phyloP scores from a whole-genome alignment of 805 yeast species.

The Ogataea degrootiae region DNA sequence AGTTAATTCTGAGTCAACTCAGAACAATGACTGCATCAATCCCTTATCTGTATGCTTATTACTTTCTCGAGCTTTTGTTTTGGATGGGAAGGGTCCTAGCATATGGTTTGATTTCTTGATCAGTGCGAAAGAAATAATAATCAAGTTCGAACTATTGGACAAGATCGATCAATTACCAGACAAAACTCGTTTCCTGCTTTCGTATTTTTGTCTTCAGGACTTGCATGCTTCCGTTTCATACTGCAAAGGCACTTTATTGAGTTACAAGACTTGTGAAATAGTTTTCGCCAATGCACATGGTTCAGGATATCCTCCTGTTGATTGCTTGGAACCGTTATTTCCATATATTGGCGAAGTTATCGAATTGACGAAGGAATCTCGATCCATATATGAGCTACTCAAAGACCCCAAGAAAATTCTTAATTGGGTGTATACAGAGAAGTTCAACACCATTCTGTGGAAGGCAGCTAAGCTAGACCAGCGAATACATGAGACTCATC shows the following conservation, averaged over 20 bases:
- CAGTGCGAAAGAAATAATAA: neutral
- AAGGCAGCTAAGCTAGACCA: neutral
- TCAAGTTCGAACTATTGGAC: neutral
- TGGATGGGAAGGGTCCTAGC: neutral
- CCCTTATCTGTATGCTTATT: neutral
- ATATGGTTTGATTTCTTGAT: neutral
- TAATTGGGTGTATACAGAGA: conserved; percentile 3
- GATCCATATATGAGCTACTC: neutral
- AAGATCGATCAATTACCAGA: neutral
- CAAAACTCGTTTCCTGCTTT: no score
- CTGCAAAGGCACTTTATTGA: neutral
- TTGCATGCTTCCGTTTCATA: conserved; percentile 3
- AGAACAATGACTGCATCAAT: neutral
- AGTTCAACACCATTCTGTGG: conserved; percentile 1
- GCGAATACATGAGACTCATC: neutral
- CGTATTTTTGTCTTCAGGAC: conserved; percentile 5
- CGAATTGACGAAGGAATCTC: neutral
- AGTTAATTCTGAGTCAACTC: neutral
- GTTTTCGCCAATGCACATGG: no score
- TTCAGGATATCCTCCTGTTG: neutral
- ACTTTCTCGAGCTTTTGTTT: neutral
- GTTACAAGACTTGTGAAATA: no score
- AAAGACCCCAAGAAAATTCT: conserved; percentile 1
- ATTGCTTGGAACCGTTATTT: conserved; percentile 1
- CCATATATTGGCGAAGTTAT: neutral